Percentiles rank a stretch among this genome's conserved stretches.
These are phyloP conservation scores for Acrasis kona DNA, from an alignment of 78 protist species.

Conservation along the genomic window DNA sequence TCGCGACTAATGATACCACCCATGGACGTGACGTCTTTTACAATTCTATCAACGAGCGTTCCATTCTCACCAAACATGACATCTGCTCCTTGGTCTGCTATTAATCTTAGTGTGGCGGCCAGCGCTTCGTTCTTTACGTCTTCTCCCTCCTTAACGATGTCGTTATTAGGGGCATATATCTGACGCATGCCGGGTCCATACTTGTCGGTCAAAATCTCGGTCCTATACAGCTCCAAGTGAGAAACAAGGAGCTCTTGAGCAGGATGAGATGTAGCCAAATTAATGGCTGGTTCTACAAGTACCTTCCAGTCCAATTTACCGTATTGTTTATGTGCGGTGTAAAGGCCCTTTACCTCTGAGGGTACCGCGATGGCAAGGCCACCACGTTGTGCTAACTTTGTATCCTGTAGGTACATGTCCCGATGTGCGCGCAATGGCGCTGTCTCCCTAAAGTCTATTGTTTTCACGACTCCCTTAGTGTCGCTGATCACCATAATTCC, in stretches of 20 bases:
- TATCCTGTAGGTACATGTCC: not conserved
- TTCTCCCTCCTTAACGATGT: not conserved
- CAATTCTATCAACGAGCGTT: not conserved
- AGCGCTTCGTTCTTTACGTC: not conserved
- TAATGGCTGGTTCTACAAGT: not conserved
- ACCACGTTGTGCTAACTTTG: not conserved
- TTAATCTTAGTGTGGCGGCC: not conserved
- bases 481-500: not conserved
- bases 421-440: conserved; percentile 4
- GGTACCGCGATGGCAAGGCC: conserved; percentile 15
- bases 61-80: conserved; percentile 9
- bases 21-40: not conserved
- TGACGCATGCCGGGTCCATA: not conserved
- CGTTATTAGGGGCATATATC: not conserved
- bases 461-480: not conserved
- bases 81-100: not conserved
- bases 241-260: not conserved
- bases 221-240: not conserved
- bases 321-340: not conserved
- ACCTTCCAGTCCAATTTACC: conserved; percentile 13
- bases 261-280: not conserved
- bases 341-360: conserved; percentile 7
- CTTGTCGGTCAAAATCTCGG: not conserved
- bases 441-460: conserved; percentile 17
- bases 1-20: conserved; percentile 5